Base-by-base conservation (phyloP, 1,284 basidiomycete species). In the Lentinula novae-zelandiae region DNA sequence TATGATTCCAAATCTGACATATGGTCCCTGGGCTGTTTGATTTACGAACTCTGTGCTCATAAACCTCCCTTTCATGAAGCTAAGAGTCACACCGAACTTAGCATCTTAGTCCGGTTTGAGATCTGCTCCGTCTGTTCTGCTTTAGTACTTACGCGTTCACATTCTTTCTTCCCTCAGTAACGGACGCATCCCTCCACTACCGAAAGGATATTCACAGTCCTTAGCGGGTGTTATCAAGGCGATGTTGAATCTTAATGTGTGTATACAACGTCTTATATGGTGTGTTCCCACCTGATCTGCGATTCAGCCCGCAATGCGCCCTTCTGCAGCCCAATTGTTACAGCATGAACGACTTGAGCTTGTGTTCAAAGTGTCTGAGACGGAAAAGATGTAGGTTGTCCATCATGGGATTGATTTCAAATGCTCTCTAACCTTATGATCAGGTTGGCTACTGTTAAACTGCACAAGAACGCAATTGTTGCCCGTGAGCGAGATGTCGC, bases 1-100 rank as follows among this genome's bases (percentile, higher is more conserved):
- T 99, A 99, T 74, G 96, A 98, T 76, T 91, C 92, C 20, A 98
- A 98, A 76, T 95, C 93, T 0, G 96, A 99, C 70, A 97, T 99
- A 55, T 99, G 96, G 96, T 96, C 94, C 10, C 82, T 98, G 39
- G 96, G 96, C 1, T 99, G 96, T 74, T 81, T 98, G 46, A 93
- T 98, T 42, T 98, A 93, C 72, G 96, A 98, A 75, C 84, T 98
- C 55, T 98, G 96, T 67, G 93, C 96, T 0, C 80, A 94, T 57
- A 90, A 90, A 67, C 94, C 93, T 0, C 94, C 94, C 9, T 96
- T 96, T 68, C 89, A 93, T 67, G 92, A 95, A 74, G 93, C 94
- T 0, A 88, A 92, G 71, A 94, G 93, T 0, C 93, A 95, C 65
- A 82, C 84, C 0, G 93, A 96, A 69, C 79, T 96, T 10, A 92